phyloP scores from a whole-genome alignment of 345 rosid genomes.

The Eucalyptus tenuipes region DNA sequence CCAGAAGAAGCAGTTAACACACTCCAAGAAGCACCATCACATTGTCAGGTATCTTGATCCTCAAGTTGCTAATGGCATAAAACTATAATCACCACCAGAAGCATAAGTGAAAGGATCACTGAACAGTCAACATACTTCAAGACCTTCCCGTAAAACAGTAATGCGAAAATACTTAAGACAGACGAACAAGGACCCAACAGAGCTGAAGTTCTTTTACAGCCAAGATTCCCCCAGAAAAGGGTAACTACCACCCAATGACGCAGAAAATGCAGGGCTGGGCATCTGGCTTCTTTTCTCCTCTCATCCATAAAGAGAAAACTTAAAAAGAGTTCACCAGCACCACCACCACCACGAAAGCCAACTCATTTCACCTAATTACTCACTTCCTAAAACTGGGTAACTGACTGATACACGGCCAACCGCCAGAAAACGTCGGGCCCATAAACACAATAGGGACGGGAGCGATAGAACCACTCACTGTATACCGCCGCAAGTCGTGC shows the following conservation, averaged over 20 bases:
- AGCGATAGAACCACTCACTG: conserved; percentile 52
- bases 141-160: neutral
- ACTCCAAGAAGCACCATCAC: neutral
- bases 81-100: neutral
- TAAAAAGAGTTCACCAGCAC: neutral
- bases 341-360: neutral
- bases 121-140: neutral
- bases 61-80: neutral
- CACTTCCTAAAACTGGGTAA: neutral
- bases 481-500: conserved; percentile 88
- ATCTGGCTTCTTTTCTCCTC: neutral
- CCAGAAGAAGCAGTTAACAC: neutral
- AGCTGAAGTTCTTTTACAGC: neutral
- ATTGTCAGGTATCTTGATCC: neutral
- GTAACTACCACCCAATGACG: neutral
- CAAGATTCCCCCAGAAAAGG: neutral
- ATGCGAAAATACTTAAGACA: neutral
- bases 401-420: neutral
- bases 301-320: too few species aligned
- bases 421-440: too few species aligned
- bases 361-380: neutral
- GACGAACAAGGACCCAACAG: neutral
- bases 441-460: neutral
- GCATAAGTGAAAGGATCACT: neutral
- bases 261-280: neutral